Conservation (phyloP, 2,329 filamentous ascomycete species). For the Calonectria henricotiae region DNA sequence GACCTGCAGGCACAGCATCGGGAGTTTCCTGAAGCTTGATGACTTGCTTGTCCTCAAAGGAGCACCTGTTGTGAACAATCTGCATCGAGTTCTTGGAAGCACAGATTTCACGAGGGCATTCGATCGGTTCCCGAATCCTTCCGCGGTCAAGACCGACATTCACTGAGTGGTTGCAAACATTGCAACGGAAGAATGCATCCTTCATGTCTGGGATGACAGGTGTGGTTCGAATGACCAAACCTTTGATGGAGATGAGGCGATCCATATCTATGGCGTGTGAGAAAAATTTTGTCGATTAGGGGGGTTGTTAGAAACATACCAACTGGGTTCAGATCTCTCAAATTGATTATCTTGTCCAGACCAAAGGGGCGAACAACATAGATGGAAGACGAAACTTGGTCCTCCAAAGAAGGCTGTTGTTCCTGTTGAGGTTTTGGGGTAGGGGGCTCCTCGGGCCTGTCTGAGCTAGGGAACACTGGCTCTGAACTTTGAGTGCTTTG, state of each 20-base stretch:
- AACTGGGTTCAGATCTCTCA: constrained; percentile 94
- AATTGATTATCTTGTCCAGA: constrained; percentile 87
- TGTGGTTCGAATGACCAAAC: constrained; percentile 94
- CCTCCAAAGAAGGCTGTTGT: constrained; percentile 76
- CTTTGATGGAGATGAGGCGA: constrained; percentile 94
- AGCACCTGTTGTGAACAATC: constrained; percentile 95
- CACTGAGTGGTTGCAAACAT: constrained; percentile 91
- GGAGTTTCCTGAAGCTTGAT: constrained; percentile 99
- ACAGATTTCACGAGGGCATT: constrained; percentile 88
- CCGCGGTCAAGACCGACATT: constrained; percentile 94
- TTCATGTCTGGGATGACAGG: constrained; percentile 99
- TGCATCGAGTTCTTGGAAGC: constrained; percentile 95
- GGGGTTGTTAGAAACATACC: constrained; percentile 59
- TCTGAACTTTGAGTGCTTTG: constrained; percentile 77
- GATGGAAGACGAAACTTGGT: constrained; percentile 83
- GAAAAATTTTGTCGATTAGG: constrained; percentile 3
- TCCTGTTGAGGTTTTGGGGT: constrained; percentile 62
- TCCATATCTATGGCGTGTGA: constrained; percentile 82
- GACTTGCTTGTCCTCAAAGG: constrained; percentile 97
- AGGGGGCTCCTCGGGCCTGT: constrained; percentile 70
- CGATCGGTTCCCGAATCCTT: constrained; percentile 94
- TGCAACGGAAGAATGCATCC: constrained; percentile 97
- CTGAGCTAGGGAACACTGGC: constrained; percentile 85
- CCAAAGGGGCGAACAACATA: constrained; percentile 94
- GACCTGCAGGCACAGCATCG: constrained; percentile 93